Conservation (phyloP, 306 rosid species). For the Glycine soja region DNA sequence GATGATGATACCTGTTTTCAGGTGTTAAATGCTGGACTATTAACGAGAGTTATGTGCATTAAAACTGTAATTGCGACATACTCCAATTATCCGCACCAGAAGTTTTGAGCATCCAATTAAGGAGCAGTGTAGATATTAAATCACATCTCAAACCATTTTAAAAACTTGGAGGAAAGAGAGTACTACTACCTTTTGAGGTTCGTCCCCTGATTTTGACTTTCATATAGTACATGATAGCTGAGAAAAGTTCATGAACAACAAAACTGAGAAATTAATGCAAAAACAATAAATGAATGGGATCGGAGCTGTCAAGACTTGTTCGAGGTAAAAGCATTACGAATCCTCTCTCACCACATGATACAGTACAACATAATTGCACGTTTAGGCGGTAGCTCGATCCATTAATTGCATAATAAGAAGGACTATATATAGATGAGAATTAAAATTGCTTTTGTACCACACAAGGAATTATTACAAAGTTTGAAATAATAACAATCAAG, state of each 20-base stretch:
- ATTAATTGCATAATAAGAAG: constrained; percentile 17
- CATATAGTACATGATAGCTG: background rate
- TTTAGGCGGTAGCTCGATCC: constrained; percentile 11
- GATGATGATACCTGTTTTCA: background rate
- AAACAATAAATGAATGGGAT: background rate
- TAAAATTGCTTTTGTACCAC: background rate
- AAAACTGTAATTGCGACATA: background rate
- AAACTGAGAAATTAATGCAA: background rate
- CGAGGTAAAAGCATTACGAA: background rate
- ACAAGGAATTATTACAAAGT: constrained; percentile 12
- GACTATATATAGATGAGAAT: background rate
- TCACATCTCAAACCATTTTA: background rate
- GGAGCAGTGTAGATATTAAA: background rate
- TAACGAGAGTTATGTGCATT: background rate
- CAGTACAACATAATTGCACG: background rate
- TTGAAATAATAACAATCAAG: background rate
- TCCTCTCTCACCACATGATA: background rate
- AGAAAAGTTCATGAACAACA: background rate
- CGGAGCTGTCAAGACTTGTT: background rate
- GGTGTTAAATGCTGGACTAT: background rate
- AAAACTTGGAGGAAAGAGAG: background rate
- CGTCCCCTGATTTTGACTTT: background rate
- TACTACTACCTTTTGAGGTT: background rate
- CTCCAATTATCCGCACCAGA: background rate
- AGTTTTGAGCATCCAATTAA: background rate